These are phyloP conservation scores for Hysterium pulicare DNA, from an alignment of 2,329 filamentous ascomycete genomes.

Conservation along the genomic window DNA sequence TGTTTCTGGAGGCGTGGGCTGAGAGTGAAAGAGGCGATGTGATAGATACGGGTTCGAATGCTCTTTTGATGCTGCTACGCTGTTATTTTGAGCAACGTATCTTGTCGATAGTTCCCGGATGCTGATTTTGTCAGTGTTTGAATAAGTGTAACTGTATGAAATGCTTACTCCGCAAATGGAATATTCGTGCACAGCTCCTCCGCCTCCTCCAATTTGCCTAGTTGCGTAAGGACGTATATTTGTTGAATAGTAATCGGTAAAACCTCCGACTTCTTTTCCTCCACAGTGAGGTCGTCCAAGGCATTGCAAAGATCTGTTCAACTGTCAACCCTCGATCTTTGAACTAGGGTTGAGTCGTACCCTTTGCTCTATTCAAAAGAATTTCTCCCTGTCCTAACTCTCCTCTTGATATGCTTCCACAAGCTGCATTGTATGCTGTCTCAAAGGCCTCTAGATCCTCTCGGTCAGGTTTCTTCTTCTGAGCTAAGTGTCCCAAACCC, in stretches of 20 bases:
- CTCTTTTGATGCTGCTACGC: conserved; percentile 46
- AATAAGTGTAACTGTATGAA: conserved; percentile 1
- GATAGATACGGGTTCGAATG: conserved; percentile 64
- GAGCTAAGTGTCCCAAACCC: conserved; percentile 51
- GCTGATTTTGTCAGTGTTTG: conserved; percentile 47
- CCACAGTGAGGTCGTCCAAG: conserved; percentile 68
- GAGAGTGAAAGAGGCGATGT: conserved; percentile 58
- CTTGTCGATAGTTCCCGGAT: conserved; percentile 65
- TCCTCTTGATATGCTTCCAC: conserved; percentile 66
- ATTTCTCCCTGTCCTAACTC: conserved; percentile 63
- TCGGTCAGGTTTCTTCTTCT: conserved; percentile 54
- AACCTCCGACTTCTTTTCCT: conserved; percentile 71
- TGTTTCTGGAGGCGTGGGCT: conserved; percentile 51
- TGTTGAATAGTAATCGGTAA: conserved; percentile 74
- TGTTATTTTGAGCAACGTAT: conserved; percentile 66
- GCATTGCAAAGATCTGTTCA: conserved; percentile 63
- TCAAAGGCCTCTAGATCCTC: conserved; percentile 74
- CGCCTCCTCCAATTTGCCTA: conserved; percentile 66
- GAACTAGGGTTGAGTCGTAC: conserved; percentile 23
- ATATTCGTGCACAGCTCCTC: conserved; percentile 60
- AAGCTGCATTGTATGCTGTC: conserved; percentile 77
- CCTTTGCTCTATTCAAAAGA: conserved; percentile 65
- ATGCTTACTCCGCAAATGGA: conserved; percentile 57
- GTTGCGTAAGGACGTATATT: conserved; percentile 65
- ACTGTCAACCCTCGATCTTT: conserved; percentile 2